Evolutionary conservation across 2,329 filamentous ascomycete species (phyloP).

Genomic region (Fusarium anguioides): DNA sequence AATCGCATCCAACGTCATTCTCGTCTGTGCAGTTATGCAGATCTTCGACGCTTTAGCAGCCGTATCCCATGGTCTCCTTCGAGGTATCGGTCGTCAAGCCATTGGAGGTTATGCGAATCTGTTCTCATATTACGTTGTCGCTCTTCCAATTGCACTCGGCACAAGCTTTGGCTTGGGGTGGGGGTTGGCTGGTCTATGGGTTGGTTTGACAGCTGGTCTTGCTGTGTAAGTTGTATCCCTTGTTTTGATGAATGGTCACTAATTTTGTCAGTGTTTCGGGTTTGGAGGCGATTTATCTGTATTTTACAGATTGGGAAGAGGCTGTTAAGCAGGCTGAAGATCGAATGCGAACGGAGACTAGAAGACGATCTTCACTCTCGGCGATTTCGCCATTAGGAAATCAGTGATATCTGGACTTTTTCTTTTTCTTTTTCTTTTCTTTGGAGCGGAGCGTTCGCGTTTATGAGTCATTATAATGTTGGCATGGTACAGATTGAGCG

Average conservation of each 20-base stretch:
- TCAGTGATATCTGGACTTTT: no score
- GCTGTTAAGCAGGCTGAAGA: slow-evolving; percentile 40
- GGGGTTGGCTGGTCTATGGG: slow-evolving; percentile 83
- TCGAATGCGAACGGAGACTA: slow-evolving; percentile 34
- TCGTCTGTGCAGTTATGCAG: slow-evolving; percentile 85
- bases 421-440: no score
- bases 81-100: slow-evolving; percentile 85
- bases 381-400: not conserved
- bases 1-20: slow-evolving; percentile 74
- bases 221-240: slow-evolving; percentile 58
- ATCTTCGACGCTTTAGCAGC: slow-evolving; percentile 85
- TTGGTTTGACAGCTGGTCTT: slow-evolving; percentile 79
- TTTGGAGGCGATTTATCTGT: slow-evolving; percentile 35
- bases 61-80: slow-evolving; percentile 82
- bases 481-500: not conserved
- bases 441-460: not conserved
- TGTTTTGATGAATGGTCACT: not conserved
- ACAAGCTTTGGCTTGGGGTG: slow-evolving; percentile 79
- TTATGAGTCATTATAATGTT: not conserved
- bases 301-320: slow-evolving; percentile 37
- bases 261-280: slow-evolving; percentile 28
- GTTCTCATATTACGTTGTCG: slow-evolving; percentile 85
- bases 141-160: slow-evolving; percentile 82
- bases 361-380: slow-evolving; percentile 24
- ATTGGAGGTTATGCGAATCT: slow-evolving; percentile 89